Evolutionary conservation across 139 green algal genomes (phyloP).

Genomic region (Haematococcus lacustris): DNA sequence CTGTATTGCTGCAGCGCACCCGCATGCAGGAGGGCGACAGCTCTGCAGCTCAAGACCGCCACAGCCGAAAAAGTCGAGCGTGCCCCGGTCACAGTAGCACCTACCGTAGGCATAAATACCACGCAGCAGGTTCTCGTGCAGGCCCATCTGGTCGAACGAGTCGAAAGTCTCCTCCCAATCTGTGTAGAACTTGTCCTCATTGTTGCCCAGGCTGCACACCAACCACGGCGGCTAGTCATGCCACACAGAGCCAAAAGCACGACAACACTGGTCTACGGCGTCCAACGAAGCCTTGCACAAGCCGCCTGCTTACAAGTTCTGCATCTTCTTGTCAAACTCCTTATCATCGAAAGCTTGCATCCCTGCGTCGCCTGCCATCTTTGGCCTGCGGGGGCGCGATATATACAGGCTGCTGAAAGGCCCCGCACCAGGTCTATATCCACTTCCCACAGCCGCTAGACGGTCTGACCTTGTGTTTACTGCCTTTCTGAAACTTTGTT

Average conservation of each 20-base stretch:
- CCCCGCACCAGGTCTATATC: no score
- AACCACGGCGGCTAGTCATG: neutral
- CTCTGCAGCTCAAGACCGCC: no score
- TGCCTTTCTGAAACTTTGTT: no score
- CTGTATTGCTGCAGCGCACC: no score
- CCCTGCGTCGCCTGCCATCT: no score
- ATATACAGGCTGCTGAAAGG: no score
- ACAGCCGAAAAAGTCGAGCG: no score
- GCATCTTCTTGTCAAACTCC: slow-evolving; percentile 54
- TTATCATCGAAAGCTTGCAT: slow-evolving; percentile 49
- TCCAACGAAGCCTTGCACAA: neutral
- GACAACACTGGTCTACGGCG: neutral
- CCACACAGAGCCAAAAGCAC: neutral
- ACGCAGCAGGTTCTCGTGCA: slow-evolving; percentile 98
- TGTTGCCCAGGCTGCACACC: slow-evolving; percentile 51
- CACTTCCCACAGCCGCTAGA: no score
- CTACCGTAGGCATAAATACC: slow-evolving; percentile 98
- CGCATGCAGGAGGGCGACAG: no score
- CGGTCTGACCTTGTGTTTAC: no score
- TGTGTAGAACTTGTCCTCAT: slow-evolving; percentile 80
- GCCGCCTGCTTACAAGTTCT: slow-evolving; percentile 37
- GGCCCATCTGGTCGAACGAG: slow-evolving; percentile 94
- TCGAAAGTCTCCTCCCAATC: slow-evolving; percentile 97
- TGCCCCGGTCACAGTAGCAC: no score
- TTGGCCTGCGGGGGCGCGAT: no score